Conservation (phyloP, 768 basidiomycete genomes). For the Chalciporus chontae region DNA sequence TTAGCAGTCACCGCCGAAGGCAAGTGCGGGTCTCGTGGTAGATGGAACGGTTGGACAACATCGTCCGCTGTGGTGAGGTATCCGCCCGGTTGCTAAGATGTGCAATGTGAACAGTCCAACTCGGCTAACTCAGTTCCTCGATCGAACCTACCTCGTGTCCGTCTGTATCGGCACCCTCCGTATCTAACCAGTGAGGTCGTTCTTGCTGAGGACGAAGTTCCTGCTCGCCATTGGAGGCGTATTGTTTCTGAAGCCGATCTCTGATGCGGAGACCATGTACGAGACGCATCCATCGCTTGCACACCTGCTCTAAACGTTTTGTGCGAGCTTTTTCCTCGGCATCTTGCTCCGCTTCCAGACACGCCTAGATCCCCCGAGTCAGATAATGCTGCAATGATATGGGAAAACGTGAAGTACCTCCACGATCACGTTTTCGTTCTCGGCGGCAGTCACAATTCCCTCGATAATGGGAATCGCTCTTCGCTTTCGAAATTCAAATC, state of each 20-base stretch:
- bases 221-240: conserved; percentile 35
- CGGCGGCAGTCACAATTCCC: conserved; percentile 83
- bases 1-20: conserved; percentile 4
- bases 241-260: conserved; percentile 77
- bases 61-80: conserved; percentile 69
- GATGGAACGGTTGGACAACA: conserved; percentile 67
- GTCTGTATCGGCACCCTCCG: conserved; percentile 17
- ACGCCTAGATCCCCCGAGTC: conserved; percentile 55
- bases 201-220: conserved; percentile 2
- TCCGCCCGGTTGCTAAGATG: conserved; percentile 40
- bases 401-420: conserved; percentile 50
- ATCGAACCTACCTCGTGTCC: conserved; percentile 20
- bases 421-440: conserved; percentile 68
- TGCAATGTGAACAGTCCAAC: not conserved
- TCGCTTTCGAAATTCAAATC: conserved; percentile 95
- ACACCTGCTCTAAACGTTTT: conserved; percentile 73
- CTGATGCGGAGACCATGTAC: conserved; percentile 87
- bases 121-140: not conserved
- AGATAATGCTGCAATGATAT: not conserved
- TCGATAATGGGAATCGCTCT: conserved; percentile 80
- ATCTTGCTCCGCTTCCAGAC: conserved; percentile 73
- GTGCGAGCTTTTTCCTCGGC: conserved; percentile 71
- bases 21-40: conserved; percentile 52
- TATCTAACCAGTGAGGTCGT: conserved; percentile 11
- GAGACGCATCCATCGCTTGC: conserved; percentile 87